phyloP scores from a whole-genome alignment of 2,329 filamentous ascomycete species.

The Colletotrichum australisinense region DNA sequence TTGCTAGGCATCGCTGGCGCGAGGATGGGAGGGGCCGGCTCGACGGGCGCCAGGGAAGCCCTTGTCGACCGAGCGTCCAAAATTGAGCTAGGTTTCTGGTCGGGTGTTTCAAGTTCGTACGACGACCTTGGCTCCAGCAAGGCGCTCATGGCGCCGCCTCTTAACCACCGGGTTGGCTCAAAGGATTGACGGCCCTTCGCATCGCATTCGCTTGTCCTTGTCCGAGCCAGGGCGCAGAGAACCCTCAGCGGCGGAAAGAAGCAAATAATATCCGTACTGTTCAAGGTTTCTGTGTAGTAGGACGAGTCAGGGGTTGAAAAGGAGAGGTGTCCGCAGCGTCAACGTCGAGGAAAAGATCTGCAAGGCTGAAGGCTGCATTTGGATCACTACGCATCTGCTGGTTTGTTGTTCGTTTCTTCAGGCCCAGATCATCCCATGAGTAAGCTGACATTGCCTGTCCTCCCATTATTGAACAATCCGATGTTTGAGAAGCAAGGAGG shows the following conservation, averaged over 20 bases:
- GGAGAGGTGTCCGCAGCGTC: conserved; percentile 8
- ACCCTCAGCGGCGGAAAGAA: not conserved
- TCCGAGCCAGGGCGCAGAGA: not conserved
- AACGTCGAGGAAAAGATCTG: not conserved
- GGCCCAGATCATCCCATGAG: conserved; percentile 21
- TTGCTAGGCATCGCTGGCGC: not conserved
- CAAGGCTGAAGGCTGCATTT: not conserved
- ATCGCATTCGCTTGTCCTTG: conserved; percentile 4
- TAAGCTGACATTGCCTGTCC: conserved; percentile 8
- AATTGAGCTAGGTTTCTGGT: conserved; percentile 19
- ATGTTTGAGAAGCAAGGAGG: too few relatives aligned
- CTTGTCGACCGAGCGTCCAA: conserved; percentile 28
- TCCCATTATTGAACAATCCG: not conserved
- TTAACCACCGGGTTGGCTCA: not conserved
- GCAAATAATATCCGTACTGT: too few relatives aligned
- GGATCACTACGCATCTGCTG: not conserved
- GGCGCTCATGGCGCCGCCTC: conserved; percentile 24
- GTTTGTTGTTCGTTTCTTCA: conserved; percentile 13
- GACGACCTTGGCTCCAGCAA: conserved; percentile 21
- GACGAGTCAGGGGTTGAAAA: not conserved
- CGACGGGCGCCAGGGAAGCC: not conserved
- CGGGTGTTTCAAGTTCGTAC: conserved; percentile 34
- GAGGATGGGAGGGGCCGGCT: not conserved
- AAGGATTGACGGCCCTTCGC: not conserved
- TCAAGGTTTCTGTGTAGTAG: not conserved